Percentiles rank a stretch among this genome's conserved stretches.
Evolutionary conservation across 139 green algal genomes (phyloP).

Genomic region (Marvania coccoides): DNA sequence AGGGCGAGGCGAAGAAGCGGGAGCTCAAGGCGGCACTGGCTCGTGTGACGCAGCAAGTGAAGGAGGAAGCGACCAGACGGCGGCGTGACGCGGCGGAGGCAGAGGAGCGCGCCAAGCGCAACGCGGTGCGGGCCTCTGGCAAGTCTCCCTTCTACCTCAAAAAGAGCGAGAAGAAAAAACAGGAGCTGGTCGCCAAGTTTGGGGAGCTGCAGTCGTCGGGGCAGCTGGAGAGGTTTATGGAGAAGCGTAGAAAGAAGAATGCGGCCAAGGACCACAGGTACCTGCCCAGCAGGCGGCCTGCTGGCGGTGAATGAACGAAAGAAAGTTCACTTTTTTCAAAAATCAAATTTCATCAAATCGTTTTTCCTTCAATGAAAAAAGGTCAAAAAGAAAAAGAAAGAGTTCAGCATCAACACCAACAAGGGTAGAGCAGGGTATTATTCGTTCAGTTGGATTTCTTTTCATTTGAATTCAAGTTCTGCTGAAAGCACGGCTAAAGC

Average conservation of each 20-base stretch:
- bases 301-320: neutral
- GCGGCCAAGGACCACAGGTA: slow-evolving; percentile 81
- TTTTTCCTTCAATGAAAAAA: neutral
- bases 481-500: slow-evolving; percentile 49
- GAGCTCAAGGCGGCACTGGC: slow-evolving; percentile 28
- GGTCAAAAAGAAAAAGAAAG: neutral
- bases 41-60: slow-evolving; percentile 43
- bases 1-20: slow-evolving; percentile 26
- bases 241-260: slow-evolving; percentile 79
- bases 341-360: neutral
- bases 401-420: neutral
- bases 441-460: neutral
- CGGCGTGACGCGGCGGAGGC: slow-evolving; percentile 19
- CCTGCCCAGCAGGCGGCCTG: slow-evolving; percentile 29
- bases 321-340: neutral
- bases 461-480: slow-evolving; percentile 19
- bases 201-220: slow-evolving; percentile 62
- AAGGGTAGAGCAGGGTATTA: neutral
- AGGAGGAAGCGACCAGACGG: slow-evolving; percentile 35
- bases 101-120: slow-evolving; percentile 44
- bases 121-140: slow-evolving; percentile 41
- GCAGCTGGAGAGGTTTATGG: slow-evolving; percentile 75
- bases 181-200: slow-evolving; percentile 69
- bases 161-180: slow-evolving; percentile 44
- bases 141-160: slow-evolving; percentile 75